Conservation (phyloP, 1,284 basidiomycete genomes). For the Boletus smithii region DNA sequence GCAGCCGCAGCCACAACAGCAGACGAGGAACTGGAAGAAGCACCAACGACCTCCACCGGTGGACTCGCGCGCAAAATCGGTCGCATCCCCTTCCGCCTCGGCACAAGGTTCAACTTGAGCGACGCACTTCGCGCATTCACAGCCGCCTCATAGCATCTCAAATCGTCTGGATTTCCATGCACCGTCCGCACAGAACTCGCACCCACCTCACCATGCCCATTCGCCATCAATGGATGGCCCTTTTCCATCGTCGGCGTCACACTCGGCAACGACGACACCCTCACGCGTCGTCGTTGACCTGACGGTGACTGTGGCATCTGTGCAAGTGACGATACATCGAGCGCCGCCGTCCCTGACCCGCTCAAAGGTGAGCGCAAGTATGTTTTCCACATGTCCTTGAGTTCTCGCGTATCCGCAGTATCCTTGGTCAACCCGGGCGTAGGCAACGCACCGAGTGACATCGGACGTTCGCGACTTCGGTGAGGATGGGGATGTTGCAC, state of each 20-base stretch:
- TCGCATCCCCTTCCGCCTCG: conserved; percentile 21
- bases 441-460: conserved; percentile 23
- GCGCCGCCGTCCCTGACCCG: conserved; percentile 23
- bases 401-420: conserved; percentile 52
- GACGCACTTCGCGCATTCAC: conserved; percentile 59
- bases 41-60: not conserved
- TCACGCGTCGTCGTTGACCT: conserved; percentile 40
- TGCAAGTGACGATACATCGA: conserved; percentile 8
- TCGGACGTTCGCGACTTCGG: conserved; percentile 25
- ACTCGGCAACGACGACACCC: conserved; percentile 64
- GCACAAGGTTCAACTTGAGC: conserved; percentile 45
- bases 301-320: conserved; percentile 30
- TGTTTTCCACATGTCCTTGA: conserved; percentile 71
- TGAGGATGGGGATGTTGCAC: conserved; percentile 20
- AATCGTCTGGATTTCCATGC: conserved; percentile 52
- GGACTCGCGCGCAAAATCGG: conserved; percentile 18
- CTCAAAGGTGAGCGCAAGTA: conserved; percentile 70
- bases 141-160: conserved; percentile 71
- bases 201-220: conserved; percentile 8
- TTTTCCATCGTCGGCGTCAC: conserved; percentile 53
- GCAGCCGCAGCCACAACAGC: not conserved
- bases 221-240: conserved; percentile 10
- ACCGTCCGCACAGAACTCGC: conserved; percentile 32
- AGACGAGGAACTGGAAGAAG: not conserved
- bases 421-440: conserved; percentile 32